Evolutionary conservation across 2,329 filamentous ascomycete genomes (phyloP).

Genomic region (Pyrenophora seminiperda): DNA sequence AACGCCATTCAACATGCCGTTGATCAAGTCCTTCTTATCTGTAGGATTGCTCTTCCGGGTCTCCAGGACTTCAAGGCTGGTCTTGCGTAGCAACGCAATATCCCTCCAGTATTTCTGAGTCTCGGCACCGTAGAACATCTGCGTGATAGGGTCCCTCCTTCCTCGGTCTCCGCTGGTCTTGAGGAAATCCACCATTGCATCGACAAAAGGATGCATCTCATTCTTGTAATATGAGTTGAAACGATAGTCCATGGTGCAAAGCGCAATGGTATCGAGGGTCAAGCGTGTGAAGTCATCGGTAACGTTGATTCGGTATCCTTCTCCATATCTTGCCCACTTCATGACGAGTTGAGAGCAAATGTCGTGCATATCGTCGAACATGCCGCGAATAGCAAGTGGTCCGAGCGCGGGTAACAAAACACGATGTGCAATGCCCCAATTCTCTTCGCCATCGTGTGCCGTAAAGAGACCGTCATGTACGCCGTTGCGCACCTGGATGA

Average conservation of each 20-base stretch:
- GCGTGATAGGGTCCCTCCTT: conserved; percentile 36
- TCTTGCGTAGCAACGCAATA: conserved; percentile 61
- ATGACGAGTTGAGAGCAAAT: conserved; percentile 68
- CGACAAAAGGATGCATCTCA: conserved; percentile 45
- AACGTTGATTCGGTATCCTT: conserved; percentile 40
- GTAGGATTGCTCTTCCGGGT: conserved; percentile 60
- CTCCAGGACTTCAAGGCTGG: conserved; percentile 62
- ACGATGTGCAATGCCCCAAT: conserved; percentile 65
- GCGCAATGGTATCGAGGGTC: conserved; percentile 47
- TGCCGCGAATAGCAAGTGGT: conserved; percentile 67
- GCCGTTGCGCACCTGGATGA: conserved; percentile 45
- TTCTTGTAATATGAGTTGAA: conserved; percentile 50
- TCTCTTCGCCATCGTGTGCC: conserved; percentile 46
- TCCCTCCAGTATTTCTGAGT: conserved; percentile 59
- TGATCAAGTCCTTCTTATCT: conserved; percentile 64
- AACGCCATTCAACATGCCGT: conserved; percentile 62
- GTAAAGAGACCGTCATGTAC: conserved; percentile 51
- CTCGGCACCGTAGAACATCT: conserved; percentile 45
- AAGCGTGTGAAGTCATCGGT: conserved; percentile 48
- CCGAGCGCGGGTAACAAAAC: conserved; percentile 72
- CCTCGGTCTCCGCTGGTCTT: conserved; percentile 44
- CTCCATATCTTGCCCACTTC: conserved; percentile 67
- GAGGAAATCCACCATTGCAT: conserved; percentile 48
- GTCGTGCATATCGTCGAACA: conserved; percentile 66
- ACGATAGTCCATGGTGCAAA: conserved; percentile 50